Percentiles rank a stretch among this genome's conserved stretches.
These are phyloP conservation scores for Scleroderma bovista DNA, from an alignment of 768 basidiomycete species.

Conservation along the genomic window DNA sequence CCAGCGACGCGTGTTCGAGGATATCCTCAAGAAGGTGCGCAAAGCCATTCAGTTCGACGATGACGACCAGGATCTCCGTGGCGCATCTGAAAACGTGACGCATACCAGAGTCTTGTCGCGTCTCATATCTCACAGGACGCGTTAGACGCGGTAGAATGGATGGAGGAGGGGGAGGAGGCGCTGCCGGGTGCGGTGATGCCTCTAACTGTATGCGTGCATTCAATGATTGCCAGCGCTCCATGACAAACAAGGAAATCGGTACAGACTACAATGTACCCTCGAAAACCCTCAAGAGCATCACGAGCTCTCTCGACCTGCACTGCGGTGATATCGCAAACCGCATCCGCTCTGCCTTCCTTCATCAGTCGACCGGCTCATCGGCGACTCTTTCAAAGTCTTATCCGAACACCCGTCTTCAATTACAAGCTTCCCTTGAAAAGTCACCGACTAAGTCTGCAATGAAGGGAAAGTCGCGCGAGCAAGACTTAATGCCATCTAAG, in stretches of 20 bases:
- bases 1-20: slow-evolving; percentile 12
- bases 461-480: slow-evolving; percentile 11
- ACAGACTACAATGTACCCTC: slow-evolving; percentile 10
- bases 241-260: slow-evolving; percentile 18
- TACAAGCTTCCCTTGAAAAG: slow-evolving; percentile 13
- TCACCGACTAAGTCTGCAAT: slow-evolving; percentile 14
- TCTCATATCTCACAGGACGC: slow-evolving; percentile 16
- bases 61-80: background rate
- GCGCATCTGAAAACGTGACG: slow-evolving; percentile 4
- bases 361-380: slow-evolving; percentile 1
- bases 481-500: slow-evolving; percentile 18
- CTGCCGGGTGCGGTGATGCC: slow-evolving; percentile 22
- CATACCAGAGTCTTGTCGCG: slow-evolving; percentile 28
- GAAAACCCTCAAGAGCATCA: slow-evolving; percentile 15
- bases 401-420: too few species aligned
- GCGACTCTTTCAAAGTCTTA: background rate
- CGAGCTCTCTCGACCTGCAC: slow-evolving; percentile 16
- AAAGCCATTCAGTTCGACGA: slow-evolving; percentile 10
- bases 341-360: slow-evolving; percentile 13
- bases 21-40: slow-evolving; percentile 18
- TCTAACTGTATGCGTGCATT: background rate
- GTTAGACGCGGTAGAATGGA: slow-evolving; percentile 24
- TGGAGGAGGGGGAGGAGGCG: slow-evolving; percentile 29
- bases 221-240: slow-evolving; percentile 11
- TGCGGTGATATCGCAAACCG: slow-evolving; percentile 22